phyloP scores from a whole-genome alignment of 2,329 filamentous ascomycete species.

The Sporothrix dimorphospora region DNA sequence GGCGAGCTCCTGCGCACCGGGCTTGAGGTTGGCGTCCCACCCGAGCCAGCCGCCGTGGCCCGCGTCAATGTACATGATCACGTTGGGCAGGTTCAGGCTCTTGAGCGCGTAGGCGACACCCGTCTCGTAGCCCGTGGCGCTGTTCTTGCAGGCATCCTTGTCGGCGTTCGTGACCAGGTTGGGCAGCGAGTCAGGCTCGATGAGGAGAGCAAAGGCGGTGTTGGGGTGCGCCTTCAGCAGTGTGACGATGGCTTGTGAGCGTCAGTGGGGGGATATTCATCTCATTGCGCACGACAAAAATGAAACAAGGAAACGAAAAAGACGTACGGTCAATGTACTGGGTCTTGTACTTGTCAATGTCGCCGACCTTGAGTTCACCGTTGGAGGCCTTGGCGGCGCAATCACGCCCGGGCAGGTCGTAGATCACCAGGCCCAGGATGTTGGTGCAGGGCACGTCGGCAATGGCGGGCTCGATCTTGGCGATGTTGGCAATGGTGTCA shows the following conservation, averaged over 20 bases:
- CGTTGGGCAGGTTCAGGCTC: slow-evolving; percentile 62
- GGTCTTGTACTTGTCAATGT: slow-evolving; percentile 50
- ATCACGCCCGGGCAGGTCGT: slow-evolving; percentile 66
- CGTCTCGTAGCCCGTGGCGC: slow-evolving; percentile 57
- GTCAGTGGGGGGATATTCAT: neutral
- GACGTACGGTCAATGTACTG: slow-evolving; percentile 47
- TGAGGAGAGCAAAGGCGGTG: slow-evolving; percentile 48
- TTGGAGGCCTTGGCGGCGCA: slow-evolving; percentile 66
- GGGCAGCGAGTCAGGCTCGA: slow-evolving; percentile 65
- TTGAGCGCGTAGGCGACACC: slow-evolving; percentile 59
- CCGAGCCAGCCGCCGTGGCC: slow-evolving; percentile 68
- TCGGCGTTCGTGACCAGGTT: slow-evolving; percentile 65
- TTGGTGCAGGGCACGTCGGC: slow-evolving; percentile 44
- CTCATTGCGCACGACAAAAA: neutral
- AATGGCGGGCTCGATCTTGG: slow-evolving; percentile 44
- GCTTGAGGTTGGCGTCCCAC: slow-evolving; percentile 60
- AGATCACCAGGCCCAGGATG: slow-evolving; percentile 58
- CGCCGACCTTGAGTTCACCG: slow-evolving; percentile 61
- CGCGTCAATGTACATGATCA: slow-evolving; percentile 66
- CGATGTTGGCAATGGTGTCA: slow-evolving; percentile 46
- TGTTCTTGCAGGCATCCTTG: slow-evolving; percentile 57
- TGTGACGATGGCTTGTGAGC: slow-evolving; percentile 50
- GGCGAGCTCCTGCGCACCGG: slow-evolving; percentile 46
- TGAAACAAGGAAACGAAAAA: no score
- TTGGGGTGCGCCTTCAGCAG: slow-evolving; percentile 58